Evolutionary conservation across 176 grass and related monocot genomes (phyloP), one percentile per base, ranked within the genome.

Genomic region (Carex parvula): DNA sequence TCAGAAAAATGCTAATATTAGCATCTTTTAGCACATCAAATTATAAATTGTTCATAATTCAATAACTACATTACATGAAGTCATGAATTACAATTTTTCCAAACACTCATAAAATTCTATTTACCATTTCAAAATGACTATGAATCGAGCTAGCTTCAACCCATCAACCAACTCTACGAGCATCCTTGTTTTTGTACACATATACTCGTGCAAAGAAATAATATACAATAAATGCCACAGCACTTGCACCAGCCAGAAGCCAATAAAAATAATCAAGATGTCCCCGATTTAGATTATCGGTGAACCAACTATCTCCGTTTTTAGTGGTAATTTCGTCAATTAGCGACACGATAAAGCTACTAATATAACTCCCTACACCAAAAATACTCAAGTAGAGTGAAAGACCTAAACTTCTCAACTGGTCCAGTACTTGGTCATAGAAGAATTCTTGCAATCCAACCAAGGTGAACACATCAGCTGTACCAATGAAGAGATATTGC

Each of bases 381-480:
- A 88, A 16, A 60, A 91, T 85, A 85, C 90, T 92, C 17, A 94
- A 62, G 85, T 30, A 91, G 42, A 97, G 46, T 13, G 88, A 92
- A 2, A 94, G 83, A 30, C 92, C 92, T 1, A 94, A 68, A 81
- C 92, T 94, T 42, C 92, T 79, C 39, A 89, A 83, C 41, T 80
- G 24, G 59, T 86, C 81, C 16, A 89, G 89, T 5, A 91, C 90
- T 79, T 98, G 95, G 57, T 93, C 95, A 76, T 94, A 94, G 92
- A 98, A 98, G 87, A 98, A 98, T 70, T 98, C 95, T 71, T 93
- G 95, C 57, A 98, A 68, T 0, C 95, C 92, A 52, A 94, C 76
- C 81, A 98, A 78, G 61, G 95, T 80, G 89, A 98, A 91, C 29
- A 94, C 92, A 67, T 94, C 92, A 8, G 95, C 76, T 6, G 85